Percentiles rank a stretch among this genome's conserved stretches.
These are phyloP conservation scores for Hirsutella minnesotensis DNA, from an alignment of 2,329 filamentous ascomycete species.

Conservation along the genomic window DNA sequence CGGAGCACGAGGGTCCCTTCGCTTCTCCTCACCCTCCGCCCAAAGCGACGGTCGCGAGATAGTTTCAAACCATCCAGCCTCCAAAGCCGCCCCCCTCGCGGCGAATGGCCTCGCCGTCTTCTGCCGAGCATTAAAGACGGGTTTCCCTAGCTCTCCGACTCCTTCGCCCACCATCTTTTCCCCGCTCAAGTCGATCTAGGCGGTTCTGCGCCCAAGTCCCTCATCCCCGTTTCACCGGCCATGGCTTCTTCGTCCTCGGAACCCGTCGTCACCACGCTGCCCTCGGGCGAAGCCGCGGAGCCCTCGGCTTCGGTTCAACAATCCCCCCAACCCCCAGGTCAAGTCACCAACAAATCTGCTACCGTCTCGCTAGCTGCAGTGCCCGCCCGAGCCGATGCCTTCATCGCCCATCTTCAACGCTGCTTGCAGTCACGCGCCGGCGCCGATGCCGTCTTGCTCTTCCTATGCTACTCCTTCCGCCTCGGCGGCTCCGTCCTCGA, in stretches of 20 bases:
- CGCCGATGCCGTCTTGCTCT: conserved; percentile 58
- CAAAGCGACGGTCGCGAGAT: too few species aligned
- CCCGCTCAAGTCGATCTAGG: too few species aligned
- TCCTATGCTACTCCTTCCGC: conserved; percentile 55
- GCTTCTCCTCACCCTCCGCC: too few species aligned
- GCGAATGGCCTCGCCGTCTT: too few species aligned
- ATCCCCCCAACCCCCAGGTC: conserved; percentile 4
- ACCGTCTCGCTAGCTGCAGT: conserved; percentile 7
- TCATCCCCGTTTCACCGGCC: not conserved
- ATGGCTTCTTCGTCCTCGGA: conserved; percentile 3
- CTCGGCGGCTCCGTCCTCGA: conserved; percentile 39
- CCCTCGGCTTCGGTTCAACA: conserved; percentile 6
- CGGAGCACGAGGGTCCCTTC: too few species aligned
- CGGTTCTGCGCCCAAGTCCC: too few species aligned
- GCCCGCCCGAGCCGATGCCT: conserved; percentile 30
- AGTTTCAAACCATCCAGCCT: too few species aligned
- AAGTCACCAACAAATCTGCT: not conserved
- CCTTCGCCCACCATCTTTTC: too few species aligned
- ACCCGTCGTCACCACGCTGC: conserved; percentile 6
- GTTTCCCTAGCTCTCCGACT: too few species aligned
- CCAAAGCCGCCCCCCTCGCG: too few species aligned
- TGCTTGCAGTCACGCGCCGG: conserved; percentile 57
- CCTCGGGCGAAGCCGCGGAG: conserved; percentile 6
- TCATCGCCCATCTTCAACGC: conserved; percentile 44
- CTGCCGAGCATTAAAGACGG: too few species aligned